Base-by-base conservation (phyloP, 2,329 filamentous ascomycete species). In the Nannizziopsis arthrosporioides region DNA sequence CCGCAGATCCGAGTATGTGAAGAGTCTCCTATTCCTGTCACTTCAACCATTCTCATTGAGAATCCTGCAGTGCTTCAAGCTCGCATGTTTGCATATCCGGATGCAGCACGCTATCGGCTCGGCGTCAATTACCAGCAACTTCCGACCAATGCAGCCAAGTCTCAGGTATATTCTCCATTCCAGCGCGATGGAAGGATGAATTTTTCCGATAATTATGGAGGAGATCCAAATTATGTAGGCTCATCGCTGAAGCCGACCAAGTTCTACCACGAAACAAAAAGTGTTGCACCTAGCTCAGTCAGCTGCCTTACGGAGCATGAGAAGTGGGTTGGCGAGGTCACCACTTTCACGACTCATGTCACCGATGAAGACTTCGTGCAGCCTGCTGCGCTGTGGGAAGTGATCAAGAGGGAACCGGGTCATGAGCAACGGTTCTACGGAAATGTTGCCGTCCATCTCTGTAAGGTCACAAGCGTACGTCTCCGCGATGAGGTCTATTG, bases 11-110 rank as follows among this genome's bases (percentile, higher is more conserved):
- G 65, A 73, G 62, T 62, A 35, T 49, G 56, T 27, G 4, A 27
- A 27, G 7, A 27, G 3, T 27, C 53, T 15, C 15, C 9, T 36
- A 5, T 10, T 12, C 34, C 31, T 12, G 5, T 12, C 17, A 41
- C 7, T 27, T 10, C 4, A 15, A 36, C 11, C 34, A 36, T 10
- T 3, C 11, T 15, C 15, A 36, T n/a, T 15, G 5, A 10, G 34
- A 4, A 15, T 36, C 1, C 19, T 45, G 22, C 18, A 63, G 73
- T 81, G 38, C 71, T 81, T 0, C 78, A 81, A 60, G 72, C 74
- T 0, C 71, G 78, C 12, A 67, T 80, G 52, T 81, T 80, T 61
- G 72, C 74, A 2, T 81, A 81, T 59, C 72, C 75, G 0, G 78
- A 81, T 48, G 76, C 64, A 5, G 59, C 63, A 12, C 57, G 65